phyloP scores from a whole-genome alignment of 306 rosid genomes.

The Adenanthera pavonina region DNA sequence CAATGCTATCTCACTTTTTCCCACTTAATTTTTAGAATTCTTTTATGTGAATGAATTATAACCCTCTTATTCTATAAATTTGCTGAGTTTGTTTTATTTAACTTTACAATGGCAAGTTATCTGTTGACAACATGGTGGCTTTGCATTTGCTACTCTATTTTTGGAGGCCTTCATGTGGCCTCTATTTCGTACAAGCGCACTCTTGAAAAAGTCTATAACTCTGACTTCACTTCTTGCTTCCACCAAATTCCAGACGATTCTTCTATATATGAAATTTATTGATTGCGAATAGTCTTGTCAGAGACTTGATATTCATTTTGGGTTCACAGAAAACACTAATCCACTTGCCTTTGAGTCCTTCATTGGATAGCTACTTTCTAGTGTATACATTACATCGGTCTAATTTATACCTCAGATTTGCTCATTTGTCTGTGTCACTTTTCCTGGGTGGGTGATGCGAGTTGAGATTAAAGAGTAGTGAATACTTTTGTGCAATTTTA shows the following conservation, averaged over 20 bases:
- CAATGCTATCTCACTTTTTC: not conserved
- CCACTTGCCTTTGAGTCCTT: not conserved
- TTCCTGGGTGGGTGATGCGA: not conserved
- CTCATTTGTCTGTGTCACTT: not conserved
- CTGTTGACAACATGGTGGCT: not conserved
- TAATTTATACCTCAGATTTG: not conserved
- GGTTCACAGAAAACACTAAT: no score
- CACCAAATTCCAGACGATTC: not conserved
- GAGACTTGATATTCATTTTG: no score
- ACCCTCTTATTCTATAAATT: conserved; percentile 4
- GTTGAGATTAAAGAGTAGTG: not conserved
- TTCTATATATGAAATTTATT: not conserved
- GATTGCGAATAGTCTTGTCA: not conserved
- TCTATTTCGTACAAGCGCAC: not conserved
- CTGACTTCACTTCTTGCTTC: not conserved
- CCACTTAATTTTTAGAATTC: not conserved
- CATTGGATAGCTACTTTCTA: not conserved
- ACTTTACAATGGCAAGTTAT: not conserved
- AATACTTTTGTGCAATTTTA: not conserved
- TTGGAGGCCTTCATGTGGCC: not conserved
- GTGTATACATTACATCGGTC: not conserved
- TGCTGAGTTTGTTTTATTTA: conserved; percentile 16
- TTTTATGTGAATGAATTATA: conserved; percentile 30
- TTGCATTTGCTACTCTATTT: not conserved
- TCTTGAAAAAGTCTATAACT: not conserved